Evolutionary conservation across 2,329 filamentous ascomycete genomes (phyloP).

Genomic region (Tolypocladium guangdongense): DNA sequence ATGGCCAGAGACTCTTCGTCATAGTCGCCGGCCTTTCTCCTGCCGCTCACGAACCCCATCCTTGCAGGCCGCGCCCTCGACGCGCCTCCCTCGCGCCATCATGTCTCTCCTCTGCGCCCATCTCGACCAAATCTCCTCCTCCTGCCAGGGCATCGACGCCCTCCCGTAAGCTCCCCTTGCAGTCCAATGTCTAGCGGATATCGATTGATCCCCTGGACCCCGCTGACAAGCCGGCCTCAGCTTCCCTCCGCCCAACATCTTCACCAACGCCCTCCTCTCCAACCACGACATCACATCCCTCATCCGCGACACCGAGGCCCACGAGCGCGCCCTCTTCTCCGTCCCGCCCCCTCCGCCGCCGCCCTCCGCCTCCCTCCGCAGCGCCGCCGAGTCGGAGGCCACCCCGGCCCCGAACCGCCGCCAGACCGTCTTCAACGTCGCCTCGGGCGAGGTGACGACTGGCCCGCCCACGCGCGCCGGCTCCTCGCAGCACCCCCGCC

Average conservation of each 20-base stretch:
- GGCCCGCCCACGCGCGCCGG: constrained; percentile 30
- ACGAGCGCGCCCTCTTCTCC: constrained; percentile 92
- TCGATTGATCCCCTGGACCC: constrained; percentile 12
- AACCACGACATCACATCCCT: constrained; percentile 86
- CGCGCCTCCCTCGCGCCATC: constrained; percentile 1
- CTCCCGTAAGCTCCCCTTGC: constrained; percentile 44
- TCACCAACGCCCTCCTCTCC: constrained; percentile 84
- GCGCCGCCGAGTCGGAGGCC: constrained; percentile 21
- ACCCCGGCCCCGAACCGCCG: constrained; percentile 29
- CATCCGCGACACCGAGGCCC: constrained; percentile 88
- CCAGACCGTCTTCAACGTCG: constrained; percentile 56
- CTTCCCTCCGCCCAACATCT: constrained; percentile 85
- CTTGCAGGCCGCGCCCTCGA: not conserved
- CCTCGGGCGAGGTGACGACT: constrained; percentile 51
- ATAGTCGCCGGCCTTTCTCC: not conserved
- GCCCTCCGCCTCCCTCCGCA: constrained; percentile 23
- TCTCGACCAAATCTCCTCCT: constrained; percentile 66
- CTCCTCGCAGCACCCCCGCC: constrained; percentile 41
- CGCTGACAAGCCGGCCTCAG: constrained; percentile 30
- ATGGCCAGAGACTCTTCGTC: not conserved
- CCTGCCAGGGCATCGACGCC: constrained; percentile 64
- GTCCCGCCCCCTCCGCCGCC: constrained; percentile 64
- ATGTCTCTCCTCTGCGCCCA: constrained; percentile 64
- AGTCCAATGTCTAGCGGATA: not conserved
- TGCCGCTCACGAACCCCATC: not conserved